Base-by-base conservation (phyloP, 805 yeast species). In the Wickerhamomyces tratensis region DNA sequence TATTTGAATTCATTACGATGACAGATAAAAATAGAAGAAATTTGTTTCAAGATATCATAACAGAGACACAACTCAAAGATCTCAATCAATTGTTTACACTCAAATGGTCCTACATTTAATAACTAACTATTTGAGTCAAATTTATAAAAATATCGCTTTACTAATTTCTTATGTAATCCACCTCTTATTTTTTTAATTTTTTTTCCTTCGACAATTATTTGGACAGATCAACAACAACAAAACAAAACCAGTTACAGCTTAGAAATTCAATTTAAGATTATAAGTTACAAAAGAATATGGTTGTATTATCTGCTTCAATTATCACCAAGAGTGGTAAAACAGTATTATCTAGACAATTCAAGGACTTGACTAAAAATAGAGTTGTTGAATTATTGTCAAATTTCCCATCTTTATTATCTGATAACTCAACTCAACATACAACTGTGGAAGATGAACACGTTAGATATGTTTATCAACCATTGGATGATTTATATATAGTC, bases 251-350 rank as follows among this genome's bases (percentile, higher is more conserved):
- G 30, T 31, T 31, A 7, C 7, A 31, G n/a, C 13, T 12, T 12
- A 11, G 13, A 12, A 13, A 6, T 8, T 31, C n/a, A 11, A 8
- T 11, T 8, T 31, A 12, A 13, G 3, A 35, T 10, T 5, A 30
- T 35, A 31, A 14, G 5, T 25, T 27, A 35, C n/a, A 41, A 35
- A 20, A 36, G 13, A 40, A 35, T 33, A 69, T 70, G 95, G 89
- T 77, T 48, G 87, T 85, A 41, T 71, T 91, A 59, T 96, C 98
- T 42, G 97, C 96, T 39, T 85, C 96, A 37, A 85, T 93, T 54
- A 86, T 96, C 63, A 82, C 96, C 36, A 86, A 89, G 54, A 82
- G 87, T 45, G 98, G 98, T 45, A 91, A 88, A 55, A 86, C 96
- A 25, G 76, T 93, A 51, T 68, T 93, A 40, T 86, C 96, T 26